Evolutionary conservation across 2,329 filamentous ascomycete genomes (phyloP), one percentile per base, ranked within the genome.

Genomic region (Cladosporium velox): DNA sequence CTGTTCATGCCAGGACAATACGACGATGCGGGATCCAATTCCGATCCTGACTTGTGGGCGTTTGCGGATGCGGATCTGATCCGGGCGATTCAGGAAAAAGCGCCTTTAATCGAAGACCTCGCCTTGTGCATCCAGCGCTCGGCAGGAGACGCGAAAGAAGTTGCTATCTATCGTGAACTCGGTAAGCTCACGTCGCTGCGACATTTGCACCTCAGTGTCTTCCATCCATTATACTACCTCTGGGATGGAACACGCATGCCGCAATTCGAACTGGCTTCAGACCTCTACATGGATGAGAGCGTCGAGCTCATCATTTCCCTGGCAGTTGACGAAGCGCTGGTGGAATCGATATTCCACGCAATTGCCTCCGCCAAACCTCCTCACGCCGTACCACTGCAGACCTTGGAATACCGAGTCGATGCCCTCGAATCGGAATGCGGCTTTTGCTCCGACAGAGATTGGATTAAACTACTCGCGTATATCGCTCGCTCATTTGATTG

Each of bases 121-220:
- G 52, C 52, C 11, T 14, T 57, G 52, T 32, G 26, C 14, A 57
- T 57, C 12, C 52, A 57, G 18, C 52, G 52, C 14, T 57, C 52
- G 26, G 52, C 52, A 57, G 52, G 52, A 57, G 52, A 57, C 52
- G 26, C 52, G 52, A 32, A 32, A 32, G 52, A 57, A 57, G 52
- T 57, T 18, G 52, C 52, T 14, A 34, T 57, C 52, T 57, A 57
- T 26, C 52, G 26, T 34, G 52, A 57, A 32, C 52, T 57, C 26
- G 52, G 52, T 32, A 57, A 57, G 52, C 52, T 57, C 52, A 18
- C n/a, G 52, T 57, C 52, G 52, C 52, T 57, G 12, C 26, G 8
- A 21, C 7, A 21, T 11, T 18, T 44, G 18, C 8, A 44, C 18
- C 18, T 44, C 38, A 21, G 38, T 21, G 38, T 44, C 18, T 44